Evolutionary conservation across 2,329 filamentous ascomycete genomes (phyloP).

Genomic region (Sarocladium strictum): DNA sequence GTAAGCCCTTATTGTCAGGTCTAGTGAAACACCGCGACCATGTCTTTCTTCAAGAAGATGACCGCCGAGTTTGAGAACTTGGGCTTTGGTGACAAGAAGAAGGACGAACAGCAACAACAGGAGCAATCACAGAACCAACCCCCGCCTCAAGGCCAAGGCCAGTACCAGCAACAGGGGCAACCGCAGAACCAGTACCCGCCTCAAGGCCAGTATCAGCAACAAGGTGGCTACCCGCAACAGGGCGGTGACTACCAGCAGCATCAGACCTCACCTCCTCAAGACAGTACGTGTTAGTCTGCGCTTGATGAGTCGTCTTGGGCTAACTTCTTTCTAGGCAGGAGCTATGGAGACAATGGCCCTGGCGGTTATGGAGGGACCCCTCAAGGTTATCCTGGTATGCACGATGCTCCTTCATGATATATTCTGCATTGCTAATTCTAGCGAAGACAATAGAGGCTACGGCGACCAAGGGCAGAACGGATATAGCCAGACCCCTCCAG

Average conservation of each 20-base stretch:
- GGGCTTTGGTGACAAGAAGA: constrained; percentile 36
- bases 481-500: constrained; percentile 9
- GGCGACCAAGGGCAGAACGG: constrained; percentile 20
- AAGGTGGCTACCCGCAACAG: not conserved
- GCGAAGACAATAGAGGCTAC: constrained; percentile 13
- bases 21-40: constrained; percentile 18
- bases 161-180: constrained; percentile 6
- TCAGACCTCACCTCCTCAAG: not conserved
- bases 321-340: not conserved
- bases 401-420: constrained; percentile 11
- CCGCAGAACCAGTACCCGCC: constrained; percentile 9
- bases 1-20: not conserved
- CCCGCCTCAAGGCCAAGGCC: constrained; percentile 6
- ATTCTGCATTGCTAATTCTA: no score
- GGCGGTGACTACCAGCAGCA: constrained; percentile 1
- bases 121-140: constrained; percentile 13
- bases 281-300: not conserved
- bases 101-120: constrained; percentile 19
- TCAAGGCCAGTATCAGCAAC: constrained; percentile 7
- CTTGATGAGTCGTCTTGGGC: no score
- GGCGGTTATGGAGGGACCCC: not conserved
- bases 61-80: constrained; percentile 40
- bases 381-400: constrained; percentile 14
- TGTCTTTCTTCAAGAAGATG: constrained; percentile 41
- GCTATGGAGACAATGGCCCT: not conserved